A percentile compares a stretch with the other conserved stretches of the same genome.
Evolutionary conservation across 805 yeast genomes (phyloP).

Genomic region (Priceomyces haplophilus): DNA sequence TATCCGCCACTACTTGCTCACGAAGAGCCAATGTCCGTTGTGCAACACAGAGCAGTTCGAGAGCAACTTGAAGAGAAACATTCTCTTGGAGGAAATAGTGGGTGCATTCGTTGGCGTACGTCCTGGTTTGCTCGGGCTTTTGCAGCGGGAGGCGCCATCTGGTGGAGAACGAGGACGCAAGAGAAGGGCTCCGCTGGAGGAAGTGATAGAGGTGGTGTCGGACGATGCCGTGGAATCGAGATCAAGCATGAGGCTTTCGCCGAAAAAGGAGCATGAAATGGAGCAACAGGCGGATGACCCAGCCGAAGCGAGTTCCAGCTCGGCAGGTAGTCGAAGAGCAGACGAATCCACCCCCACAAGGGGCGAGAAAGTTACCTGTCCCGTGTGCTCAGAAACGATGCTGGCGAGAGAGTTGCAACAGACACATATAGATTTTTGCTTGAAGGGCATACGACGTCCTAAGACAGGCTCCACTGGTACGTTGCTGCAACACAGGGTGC

Average conservation of each 20-base stretch:
- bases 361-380: constrained; percentile 53
- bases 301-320: not conserved
- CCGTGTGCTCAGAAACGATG: constrained; percentile 59
- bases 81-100: constrained; percentile 68
- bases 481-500: not conserved
- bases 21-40: constrained; percentile 66
- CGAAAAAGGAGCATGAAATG: constrained; percentile 1
- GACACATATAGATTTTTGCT: constrained; percentile 61
- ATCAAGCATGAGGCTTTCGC: constrained; percentile 9
- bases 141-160: constrained; percentile 12
- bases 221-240: constrained; percentile 10
- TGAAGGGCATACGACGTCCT: constrained; percentile 27
- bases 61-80: constrained; percentile 63
- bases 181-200: constrained; percentile 9
- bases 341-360: constrained; percentile 13
- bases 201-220: constrained; percentile 13
- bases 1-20: constrained; percentile 66
- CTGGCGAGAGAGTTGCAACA: constrained; percentile 54
- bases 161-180: constrained; percentile 4
- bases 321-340: constrained; percentile 8
- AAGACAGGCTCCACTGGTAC: constrained; percentile 10
- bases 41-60: constrained; percentile 72
- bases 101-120: constrained; percentile 48
- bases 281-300: too few relatives aligned
- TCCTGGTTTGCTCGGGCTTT: constrained; percentile 30